A percentile compares a stretch with the other conserved stretches of the same genome.
phyloP scores from a whole-genome alignment of 2,329 filamentous ascomycete genomes.

The Fusarium newnesense region DNA sequence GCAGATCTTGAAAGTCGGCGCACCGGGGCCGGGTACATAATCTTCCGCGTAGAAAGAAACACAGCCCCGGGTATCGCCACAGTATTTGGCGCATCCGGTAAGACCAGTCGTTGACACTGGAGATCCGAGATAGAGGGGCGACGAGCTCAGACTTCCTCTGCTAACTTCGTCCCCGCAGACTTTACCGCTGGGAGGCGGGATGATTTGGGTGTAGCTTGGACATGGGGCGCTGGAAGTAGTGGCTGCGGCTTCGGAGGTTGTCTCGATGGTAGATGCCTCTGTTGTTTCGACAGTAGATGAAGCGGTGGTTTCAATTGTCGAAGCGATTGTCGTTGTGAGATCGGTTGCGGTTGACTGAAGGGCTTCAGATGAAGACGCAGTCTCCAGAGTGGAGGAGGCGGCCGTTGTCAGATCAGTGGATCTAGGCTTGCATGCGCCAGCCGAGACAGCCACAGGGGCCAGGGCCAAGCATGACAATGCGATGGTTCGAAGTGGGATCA shows the following conservation, averaged over 20 bases:
- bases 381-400: rapidly evolving
- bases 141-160: neutral
- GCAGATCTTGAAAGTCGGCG: neutral
- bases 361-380: neutral
- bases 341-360: rapidly evolving
- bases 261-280: neutral
- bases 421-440: constrained; percentile 4
- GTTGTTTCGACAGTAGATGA: neutral
- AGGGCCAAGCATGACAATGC: neutral
- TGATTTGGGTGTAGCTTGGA: neutral
- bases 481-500: neutral
- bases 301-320: neutral
- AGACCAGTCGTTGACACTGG: neutral
- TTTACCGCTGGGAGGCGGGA: neutral
- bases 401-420: neutral
- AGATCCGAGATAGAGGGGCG: neutral
- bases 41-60: constrained; percentile 4
- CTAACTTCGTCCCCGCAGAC: neutral
- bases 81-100: neutral
- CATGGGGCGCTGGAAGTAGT: neutral
- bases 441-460: neutral
- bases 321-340: neutral
- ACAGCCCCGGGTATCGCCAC: neutral
- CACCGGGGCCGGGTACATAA: neutral
- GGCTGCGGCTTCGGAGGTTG: neutral